phyloP scores from a whole-genome alignment of 2,329 filamentous ascomycete genomes.

The Ceratocystis destructans region DNA sequence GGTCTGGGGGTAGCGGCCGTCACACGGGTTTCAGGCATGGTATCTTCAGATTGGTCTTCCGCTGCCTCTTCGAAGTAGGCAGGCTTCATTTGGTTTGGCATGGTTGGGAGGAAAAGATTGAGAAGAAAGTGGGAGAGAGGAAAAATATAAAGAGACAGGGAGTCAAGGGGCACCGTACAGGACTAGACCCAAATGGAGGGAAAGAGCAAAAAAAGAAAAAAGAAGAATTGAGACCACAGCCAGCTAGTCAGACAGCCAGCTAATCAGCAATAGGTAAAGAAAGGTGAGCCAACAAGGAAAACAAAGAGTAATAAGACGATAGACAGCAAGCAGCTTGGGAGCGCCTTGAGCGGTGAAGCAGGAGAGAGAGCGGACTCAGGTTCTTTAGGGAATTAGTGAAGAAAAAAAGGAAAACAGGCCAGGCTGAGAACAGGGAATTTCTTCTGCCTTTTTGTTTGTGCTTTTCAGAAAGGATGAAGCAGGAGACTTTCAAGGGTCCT shows the following conservation, averaged over 20 bases:
- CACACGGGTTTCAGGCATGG: conserved; percentile 17
- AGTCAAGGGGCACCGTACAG: background rate
- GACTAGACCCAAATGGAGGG: conserved; percentile 5
- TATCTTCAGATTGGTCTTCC: conserved; percentile 18
- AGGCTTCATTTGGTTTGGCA: conserved; percentile 16
- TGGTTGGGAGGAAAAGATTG: background rate
- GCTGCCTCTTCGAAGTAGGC: conserved; percentile 19
- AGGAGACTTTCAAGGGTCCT: background rate
- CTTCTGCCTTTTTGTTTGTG: background rate
- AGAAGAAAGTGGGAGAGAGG: background rate
- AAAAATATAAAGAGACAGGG: background rate
- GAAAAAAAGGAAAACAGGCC: background rate
- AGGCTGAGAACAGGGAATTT: background rate
- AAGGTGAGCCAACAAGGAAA: background rate
- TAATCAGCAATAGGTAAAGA: conserved; percentile 6
- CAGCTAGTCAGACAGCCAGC: background rate
- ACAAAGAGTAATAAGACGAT: conserved; percentile 6
- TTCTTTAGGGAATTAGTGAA: background rate
- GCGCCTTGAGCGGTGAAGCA: conserved; percentile 14
- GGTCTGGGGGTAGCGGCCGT: conserved; percentile 19
- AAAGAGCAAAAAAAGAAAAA: conserved; percentile 14
- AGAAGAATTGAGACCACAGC: conserved; percentile 7
- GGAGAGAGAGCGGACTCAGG: background rate
- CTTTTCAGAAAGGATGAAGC: background rate
- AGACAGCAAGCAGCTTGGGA: conserved; percentile 1